These are phyloP conservation scores for Pontederia paniculata DNA, from an alignment of 176 grass and related monocot species.

Conservation along the genomic window DNA sequence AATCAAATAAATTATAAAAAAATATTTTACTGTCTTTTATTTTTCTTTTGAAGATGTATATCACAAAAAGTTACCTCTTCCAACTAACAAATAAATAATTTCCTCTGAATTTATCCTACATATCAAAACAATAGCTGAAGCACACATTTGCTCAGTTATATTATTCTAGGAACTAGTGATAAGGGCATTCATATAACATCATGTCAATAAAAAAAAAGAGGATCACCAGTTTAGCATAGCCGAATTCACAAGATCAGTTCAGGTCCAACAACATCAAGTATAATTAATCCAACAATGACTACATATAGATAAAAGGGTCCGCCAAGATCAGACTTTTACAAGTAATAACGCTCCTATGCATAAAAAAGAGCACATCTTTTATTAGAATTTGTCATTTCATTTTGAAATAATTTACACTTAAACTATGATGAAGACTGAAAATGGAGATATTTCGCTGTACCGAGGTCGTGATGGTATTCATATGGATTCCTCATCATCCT, in stretches of 20 bases:
- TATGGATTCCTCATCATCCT: slow-evolving; percentile 78
- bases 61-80: no score
- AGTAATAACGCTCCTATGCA: neutral
- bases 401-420: neutral
- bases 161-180: no score
- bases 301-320: neutral
- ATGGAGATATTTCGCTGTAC: slow-evolving; percentile 11
- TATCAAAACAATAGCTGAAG: no score
- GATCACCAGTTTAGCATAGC: neutral
- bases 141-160: no score
- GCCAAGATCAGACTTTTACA: neutral
- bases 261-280: neutral
- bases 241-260: neutral
- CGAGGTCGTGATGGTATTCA: slow-evolving; percentile 74
- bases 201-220: no score
- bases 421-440: neutral
- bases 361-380: neutral
- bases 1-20: no score
- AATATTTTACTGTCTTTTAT: no score
- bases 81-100: no score
- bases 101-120: no score
- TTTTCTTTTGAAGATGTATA: no score
- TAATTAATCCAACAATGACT: neutral
- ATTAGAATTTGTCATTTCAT: slow-evolving; percentile 1
- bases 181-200: no score